Evolutionary conservation across 345 rosid genomes (phyloP), one percentile per base, ranked within the genome.

Genomic region (Citrus maxima): DNA sequence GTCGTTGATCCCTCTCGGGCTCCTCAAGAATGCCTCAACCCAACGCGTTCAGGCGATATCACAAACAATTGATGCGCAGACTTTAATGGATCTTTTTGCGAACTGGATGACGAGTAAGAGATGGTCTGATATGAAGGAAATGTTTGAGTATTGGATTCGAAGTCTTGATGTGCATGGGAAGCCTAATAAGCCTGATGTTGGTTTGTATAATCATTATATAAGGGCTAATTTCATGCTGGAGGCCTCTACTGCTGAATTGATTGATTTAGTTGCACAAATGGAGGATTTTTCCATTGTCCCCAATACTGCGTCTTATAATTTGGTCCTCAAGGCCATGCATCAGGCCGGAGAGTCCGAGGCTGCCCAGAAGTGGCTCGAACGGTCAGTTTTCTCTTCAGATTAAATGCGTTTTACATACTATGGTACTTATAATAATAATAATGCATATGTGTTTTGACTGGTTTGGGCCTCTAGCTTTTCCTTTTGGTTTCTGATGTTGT

Each of bases 141-240:
- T 88, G 18, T 96, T 94, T 70, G 95, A 96, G 88, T 75, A 76
- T 64, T 96, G 99, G 98, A 85, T 94, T 79, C 87, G 91, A 75
- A 89, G 93, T 64, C 85, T 91, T 64, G 99, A 93, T 78, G 84
- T 79, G 82, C 85, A 74, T 72, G 98, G 98, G 82, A 94, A 85
- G 80, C 98, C 95, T 2, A 96, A 96, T 63, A 89, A 80, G 86
- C 99, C 99, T 4, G 90, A 90, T 79, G 97, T 88, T 0, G 75
- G 88, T 71, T 73, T 94, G 76, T 96, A 86, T 66, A 96, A 94
- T 85, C 91, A 86, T 67, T 96, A 96, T 82, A 87, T 96, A 73
- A 81, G 97, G 10, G 99, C 99, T 63, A 90, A 91, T 71, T 73
- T 91, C 72, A 94, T 93, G 98, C 76, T 82, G 46, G 94, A 90